Evolutionary conservation across 192 early-diverging fungal genomes (phyloP), one percentile per base, ranked within the genome.

Genomic region (Coemansia sp.): DNA sequence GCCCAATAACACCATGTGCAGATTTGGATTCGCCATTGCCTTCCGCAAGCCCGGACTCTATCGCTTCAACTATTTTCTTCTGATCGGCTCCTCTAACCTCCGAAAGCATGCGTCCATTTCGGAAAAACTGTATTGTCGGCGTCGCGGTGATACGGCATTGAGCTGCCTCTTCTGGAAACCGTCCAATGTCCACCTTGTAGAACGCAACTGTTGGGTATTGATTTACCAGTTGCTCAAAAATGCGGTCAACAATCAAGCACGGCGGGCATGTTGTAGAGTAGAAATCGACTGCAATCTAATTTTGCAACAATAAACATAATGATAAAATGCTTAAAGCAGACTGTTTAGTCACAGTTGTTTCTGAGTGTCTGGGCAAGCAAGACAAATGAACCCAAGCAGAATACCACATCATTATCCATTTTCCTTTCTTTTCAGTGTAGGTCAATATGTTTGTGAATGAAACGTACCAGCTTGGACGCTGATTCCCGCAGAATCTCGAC

Each of bases 41-140:
- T 51, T 49, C 64, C 59, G 70, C 37, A 60, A 78, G 51, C 25
- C 61, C 58, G 54, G 72, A 44, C 61, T 89, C 88, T 61, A 96
- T 86, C 13, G 87, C 75, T 25, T 69, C 70, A 62, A 90, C 86
- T 38, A 98, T 88, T 48, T 88, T 86, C 56, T 72, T 64, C 20
- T 86, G 84, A 76, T 93, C 90, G 7, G 92, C 96, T 32, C 96
- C 96, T 58, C 88, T 85, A 42, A 98, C 62, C 72, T 94, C 90
- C 44, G 74, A 87, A 50, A 95, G 84, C 74, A 88, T 88, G 17
- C 90, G 85, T 32, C 89, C 92, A 62, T 82, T 85, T 65, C 90
- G 86, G 85, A 85, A 96, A 67, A 95, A 85, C 65, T 79, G 74
- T 37, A 84, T 63, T 12, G 76, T 84, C 7, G 82, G 82, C 16